Base-by-base conservation (phyloP, 2,329 filamentous ascomycete genomes). In the Huntiella abstrusa region DNA sequence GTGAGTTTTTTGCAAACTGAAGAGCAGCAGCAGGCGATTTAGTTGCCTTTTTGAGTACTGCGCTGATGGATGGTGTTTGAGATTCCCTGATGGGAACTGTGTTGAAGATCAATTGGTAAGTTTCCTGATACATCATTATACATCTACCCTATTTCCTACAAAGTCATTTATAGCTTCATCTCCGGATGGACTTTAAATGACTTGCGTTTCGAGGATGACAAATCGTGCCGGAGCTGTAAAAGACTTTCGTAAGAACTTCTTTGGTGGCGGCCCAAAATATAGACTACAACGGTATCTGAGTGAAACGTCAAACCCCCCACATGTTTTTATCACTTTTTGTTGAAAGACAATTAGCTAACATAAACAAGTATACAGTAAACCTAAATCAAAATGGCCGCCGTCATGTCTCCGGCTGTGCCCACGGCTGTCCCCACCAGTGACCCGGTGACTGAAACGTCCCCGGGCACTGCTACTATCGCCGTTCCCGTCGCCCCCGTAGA, bases 241-340 rank as follows among this genome's bases (percentile, higher is more conserved):
- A 47, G 48, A 47, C 48, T 44, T 49, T 45, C 48, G 48, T 49
- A 49, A 49, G 48, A 45, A 49, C 36, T 46, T 47, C 48, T 49
- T 49, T 45, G 48, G 39, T 49, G 48, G 43, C 41, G 44, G 48
- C 45, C 45, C 45, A 45, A 45, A 61, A 62, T 75, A 78, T 80
- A 82, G 83, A 91, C 83, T 91, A 91, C 83, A 88, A 91, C 83
- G 83, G 83, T 91, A 91, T 91, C 83, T 91, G 83, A 91, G 40
- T 43, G 43, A 34, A 43, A 49, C 46, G 38, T 19, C 32, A 33
- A 12, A 32, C 28, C 13, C 73, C 68, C 58, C 58, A 33, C 15
- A 32, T 10, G 13, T 34, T 19, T 22, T 33, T 35, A 43, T 15
- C 13, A 37, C 13, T n/a, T 13, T 12, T 40, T 12, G 22, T 28